Base-by-base conservation (phyloP, 257 asterid species). In the Datura wrightii region DNA sequence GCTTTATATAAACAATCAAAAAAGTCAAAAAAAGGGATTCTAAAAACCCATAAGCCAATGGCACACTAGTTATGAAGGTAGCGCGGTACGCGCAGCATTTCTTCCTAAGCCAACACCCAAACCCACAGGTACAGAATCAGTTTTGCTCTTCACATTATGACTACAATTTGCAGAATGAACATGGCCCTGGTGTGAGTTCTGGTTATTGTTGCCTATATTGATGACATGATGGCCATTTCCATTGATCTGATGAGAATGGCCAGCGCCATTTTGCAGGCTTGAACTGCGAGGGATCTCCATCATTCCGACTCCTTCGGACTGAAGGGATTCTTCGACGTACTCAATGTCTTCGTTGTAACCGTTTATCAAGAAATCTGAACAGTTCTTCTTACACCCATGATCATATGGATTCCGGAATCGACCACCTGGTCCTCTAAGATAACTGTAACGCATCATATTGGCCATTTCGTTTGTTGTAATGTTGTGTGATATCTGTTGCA, bases 381-480 rank as follows among this genome's bases (percentile, higher is more conserved):
- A 97, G 91, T 97, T 97, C 88, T 89, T 97, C 92, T 88, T 93
- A 89, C 92, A 90, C 60, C 99, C 99, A 78, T 92, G 97, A 84
- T 97, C 98, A 15, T 88, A 97, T 6, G 96, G 98, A 86, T 97
- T 97, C 80, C 92, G 94, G 91, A 94, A 94, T 76, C 91, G 89
- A 50, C 98, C 99, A 80, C 88, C 91, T 63, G 96, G 91, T 74
- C 97, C 98, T 89, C 95, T 89, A 37, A 97, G 93, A 89, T 97
- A 97, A 88, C 92, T 91, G 86, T 97, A 97, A 63, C 98, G 91
- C 97, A 92, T 86, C 85, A 91, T 69, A 90, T 95, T 97, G 83
- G 96, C 94, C 93, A 94, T 93, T 90, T 97, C 99, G 39, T 97
- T 97, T 67, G 99, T 97, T 19, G 99, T 97, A 24, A 97, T 92